Conservation (phyloP, 441 rosid species). For the Eruca vesicaria region DNA sequence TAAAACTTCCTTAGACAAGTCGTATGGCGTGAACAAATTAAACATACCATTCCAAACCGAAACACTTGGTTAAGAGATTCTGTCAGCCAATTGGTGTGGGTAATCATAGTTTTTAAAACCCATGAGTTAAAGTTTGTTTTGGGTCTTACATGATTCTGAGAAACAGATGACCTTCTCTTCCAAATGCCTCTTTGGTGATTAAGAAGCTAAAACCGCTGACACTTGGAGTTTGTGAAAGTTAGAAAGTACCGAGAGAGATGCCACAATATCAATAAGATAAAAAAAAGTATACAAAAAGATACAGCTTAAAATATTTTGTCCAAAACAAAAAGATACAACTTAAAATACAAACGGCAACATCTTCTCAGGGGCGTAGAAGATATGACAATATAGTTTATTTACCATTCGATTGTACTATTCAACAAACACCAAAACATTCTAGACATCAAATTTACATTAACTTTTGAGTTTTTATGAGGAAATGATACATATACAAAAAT, state of each 20-base stretch:
- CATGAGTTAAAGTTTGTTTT: slow-evolving; percentile 37
- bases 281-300: neutral
- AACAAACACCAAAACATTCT: no score
- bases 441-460: no score
- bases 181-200: neutral
- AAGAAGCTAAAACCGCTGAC: neutral
- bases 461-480: neutral
- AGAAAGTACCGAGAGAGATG: neutral
- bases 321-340: neutral
- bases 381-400: no score
- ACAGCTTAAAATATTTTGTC: no score
- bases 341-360: neutral
- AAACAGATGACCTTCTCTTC: slow-evolving; percentile 50
- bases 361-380: neutral
- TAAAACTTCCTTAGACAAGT: slow-evolving; percentile 37
- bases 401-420: no score
- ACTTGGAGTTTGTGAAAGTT: slow-evolving; percentile 36
- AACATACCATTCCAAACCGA: slow-evolving; percentile 54
- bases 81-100: slow-evolving; percentile 61
- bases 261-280: neutral
- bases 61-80: slow-evolving; percentile 44
- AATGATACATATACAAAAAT: neutral
- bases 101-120: slow-evolving; percentile 38
- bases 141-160: slow-evolving; percentile 52
- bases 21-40: no score